Evolutionary conservation across 2,329 filamentous ascomycete genomes (phyloP), one percentile per base, ranked within the genome.

Genomic region (Zymoseptoria ardabiliae): DNA sequence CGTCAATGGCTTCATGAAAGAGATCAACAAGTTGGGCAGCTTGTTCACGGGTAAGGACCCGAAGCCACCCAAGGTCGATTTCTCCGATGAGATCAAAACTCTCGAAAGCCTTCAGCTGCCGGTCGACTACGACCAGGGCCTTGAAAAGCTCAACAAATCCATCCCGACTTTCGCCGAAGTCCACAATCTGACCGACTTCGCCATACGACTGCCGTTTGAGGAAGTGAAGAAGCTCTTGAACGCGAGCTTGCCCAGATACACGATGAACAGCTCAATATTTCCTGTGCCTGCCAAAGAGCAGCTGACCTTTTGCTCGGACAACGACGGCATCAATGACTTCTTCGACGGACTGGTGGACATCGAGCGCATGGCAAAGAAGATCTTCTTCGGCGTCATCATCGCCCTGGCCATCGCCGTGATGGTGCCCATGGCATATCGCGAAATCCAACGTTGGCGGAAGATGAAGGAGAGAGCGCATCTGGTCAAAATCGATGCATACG

Each of bases 251-350:
- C 82, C 85, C 54, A 82, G 78, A 62, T 97, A 91, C 79, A 81
- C 79, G 30, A 96, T 97, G 71, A 85, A 97, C 71, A 81, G 85
- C 17, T 83, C 84, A 11, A 75, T 88, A 9, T 93, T 99, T 67
- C 91, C 92, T 0, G 82, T 96, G 2, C 91, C 94, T 1, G 78
- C 87, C 67, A 96, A 96, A 77, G 82, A 95, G 73, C 78, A 85
- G 45, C 79, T 99, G 56, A 87, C 82, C 0, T 97, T 99, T 77
- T 99, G 94, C 78, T 90, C 90, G 50, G 85, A 91, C 71, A 91
- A 94, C 75, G 82, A 90, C 65, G 85, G 83, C 30, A 88, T 99
- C 74, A 85, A 87, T 70, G 80, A 86, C 64, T 97, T 97, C 78
- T 99, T 99, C 74, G 78, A 86, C 58, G 80, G 80, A 11, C 79